Percentiles rank a stretch among this genome's conserved stretches.
Conservation (phyloP, 352 stramenopile species). For the Thraustochytrium striatum region DNA sequence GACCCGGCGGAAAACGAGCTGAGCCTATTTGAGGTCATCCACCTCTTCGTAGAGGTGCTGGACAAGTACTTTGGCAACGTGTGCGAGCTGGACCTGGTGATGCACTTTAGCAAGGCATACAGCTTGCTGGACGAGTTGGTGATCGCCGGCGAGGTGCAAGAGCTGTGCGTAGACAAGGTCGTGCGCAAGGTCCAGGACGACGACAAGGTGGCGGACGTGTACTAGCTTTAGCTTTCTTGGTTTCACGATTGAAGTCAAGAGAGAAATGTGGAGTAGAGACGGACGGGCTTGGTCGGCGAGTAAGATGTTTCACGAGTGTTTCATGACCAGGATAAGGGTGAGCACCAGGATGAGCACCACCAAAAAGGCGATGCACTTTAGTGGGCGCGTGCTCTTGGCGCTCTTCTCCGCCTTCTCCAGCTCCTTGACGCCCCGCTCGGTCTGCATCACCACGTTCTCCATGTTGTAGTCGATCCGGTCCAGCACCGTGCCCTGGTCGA, state of each 20-base stretch:
- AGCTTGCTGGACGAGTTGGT: conserved; percentile 91
- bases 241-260: not conserved
- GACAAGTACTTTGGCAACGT: conserved; percentile 98
- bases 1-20: conserved; percentile 89
- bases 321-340: conserved; percentile 81
- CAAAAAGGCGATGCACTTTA: conserved; percentile 87
- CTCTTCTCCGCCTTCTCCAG: conserved; percentile 97
- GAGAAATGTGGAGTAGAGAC: not conserved
- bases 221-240: not conserved
- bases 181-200: conserved; percentile 82
- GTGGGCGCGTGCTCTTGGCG: conserved; percentile 93
- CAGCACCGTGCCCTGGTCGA: conserved; percentile 99
- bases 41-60: conserved; percentile 96
- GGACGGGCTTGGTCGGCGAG: not conserved
- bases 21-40: conserved; percentile 93
- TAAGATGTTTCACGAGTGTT: conserved; percentile 52
- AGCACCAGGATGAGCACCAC: conserved; percentile 87
- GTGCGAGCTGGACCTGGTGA: conserved; percentile 91
- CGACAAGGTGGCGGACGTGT: conserved; percentile 76
- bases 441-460: conserved; percentile 98
- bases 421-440: conserved; percentile 94
- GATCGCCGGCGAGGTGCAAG: conserved; percentile 83
- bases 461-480: conserved; percentile 99
- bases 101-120: conserved; percentile 93
- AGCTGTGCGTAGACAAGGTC: conserved; percentile 84